phyloP scores from a whole-genome alignment of 805 yeast species.

The Novakomyces olei region DNA sequence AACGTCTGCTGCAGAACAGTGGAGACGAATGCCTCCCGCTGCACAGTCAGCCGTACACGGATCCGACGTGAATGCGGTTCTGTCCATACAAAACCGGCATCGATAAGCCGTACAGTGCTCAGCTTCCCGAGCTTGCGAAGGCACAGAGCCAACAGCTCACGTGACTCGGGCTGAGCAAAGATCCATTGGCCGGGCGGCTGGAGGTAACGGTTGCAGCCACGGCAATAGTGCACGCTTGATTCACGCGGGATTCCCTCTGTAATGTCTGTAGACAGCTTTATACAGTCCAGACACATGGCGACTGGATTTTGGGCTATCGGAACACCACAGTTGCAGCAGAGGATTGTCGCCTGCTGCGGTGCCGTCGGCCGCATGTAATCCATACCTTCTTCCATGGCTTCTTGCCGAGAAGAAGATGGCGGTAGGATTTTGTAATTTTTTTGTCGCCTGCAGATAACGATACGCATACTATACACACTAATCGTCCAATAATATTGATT shows the following conservation, averaged over 20 bases:
- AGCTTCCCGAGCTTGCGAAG: constrained; percentile 72
- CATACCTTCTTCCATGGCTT: too few species aligned
- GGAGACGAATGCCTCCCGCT: constrained; percentile 77
- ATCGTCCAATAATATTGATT: too few species aligned
- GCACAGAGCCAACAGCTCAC: constrained; percentile 81
- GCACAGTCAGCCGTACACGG: constrained; percentile 75
- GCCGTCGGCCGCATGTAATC: background rate
- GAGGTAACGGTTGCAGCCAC: constrained; percentile 88
- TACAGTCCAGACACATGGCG: constrained; percentile 95
- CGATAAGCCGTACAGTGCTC: constrained; percentile 65
- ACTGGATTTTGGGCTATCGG: constrained; percentile 91
- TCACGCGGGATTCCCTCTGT: constrained; percentile 90
- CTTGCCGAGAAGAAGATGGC: too few species aligned
- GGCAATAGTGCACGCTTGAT: constrained; percentile 63
- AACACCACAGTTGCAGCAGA: constrained; percentile 95
- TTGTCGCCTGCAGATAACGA: too few species aligned
- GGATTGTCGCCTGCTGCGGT: constrained; percentile 38
- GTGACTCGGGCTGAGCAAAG: constrained; percentile 67
- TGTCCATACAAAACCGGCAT: constrained; percentile 94
- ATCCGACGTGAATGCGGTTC: constrained; percentile 97
- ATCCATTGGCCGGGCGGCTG: constrained; percentile 95
- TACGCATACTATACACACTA: too few species aligned
- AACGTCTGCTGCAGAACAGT: constrained; percentile 84
- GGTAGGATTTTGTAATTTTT: too few species aligned
- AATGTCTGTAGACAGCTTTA: constrained; percentile 76